These are phyloP conservation scores for Trichoderma gamsii DNA, from an alignment of 495 filamentous ascomycete species.

Conservation along the genomic window DNA sequence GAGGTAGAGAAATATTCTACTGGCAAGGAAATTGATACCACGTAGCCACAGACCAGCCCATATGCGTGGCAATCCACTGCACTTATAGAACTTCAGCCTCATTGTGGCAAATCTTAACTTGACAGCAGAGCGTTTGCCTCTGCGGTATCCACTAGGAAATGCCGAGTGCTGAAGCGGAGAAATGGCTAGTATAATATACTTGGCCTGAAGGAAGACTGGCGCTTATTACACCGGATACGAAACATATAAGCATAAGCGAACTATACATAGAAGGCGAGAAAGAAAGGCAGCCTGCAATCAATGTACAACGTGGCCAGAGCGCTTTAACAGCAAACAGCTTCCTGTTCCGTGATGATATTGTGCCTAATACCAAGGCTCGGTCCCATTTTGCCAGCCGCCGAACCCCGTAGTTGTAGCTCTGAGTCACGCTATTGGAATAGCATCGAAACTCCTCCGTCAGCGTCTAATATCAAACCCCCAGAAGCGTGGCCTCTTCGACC, in stretches of 20 bases:
- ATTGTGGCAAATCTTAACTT: neutral
- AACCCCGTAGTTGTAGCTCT: neutral
- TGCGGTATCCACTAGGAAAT: neutral
- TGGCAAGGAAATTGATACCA: too few species aligned
- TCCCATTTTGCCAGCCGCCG: neutral
- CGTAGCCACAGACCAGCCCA: too few species aligned
- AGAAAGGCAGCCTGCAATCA: neutral
- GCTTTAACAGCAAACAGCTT: neutral
- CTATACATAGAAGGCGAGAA: too few species aligned
- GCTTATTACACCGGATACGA: too few species aligned
- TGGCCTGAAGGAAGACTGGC: too few species aligned
- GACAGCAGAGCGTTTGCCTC: too few species aligned
- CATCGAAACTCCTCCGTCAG: conserved; percentile 12
- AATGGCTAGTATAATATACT: too few species aligned
- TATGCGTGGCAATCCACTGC: too few species aligned
- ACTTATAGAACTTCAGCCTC: neutral
- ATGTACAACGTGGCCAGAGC: neutral
- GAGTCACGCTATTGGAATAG: conserved; percentile 3
- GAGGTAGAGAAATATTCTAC: too few species aligned
- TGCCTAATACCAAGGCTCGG: neutral
- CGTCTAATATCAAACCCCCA: neutral
- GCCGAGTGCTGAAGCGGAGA: neutral
- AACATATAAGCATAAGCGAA: too few species aligned
- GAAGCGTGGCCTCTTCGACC: neutral
- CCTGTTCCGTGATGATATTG: neutral